These are phyloP conservation scores for Cystobasidiopsis lactophilus DNA, from an alignment of 768 basidiomycete species.

Conservation along the genomic window DNA sequence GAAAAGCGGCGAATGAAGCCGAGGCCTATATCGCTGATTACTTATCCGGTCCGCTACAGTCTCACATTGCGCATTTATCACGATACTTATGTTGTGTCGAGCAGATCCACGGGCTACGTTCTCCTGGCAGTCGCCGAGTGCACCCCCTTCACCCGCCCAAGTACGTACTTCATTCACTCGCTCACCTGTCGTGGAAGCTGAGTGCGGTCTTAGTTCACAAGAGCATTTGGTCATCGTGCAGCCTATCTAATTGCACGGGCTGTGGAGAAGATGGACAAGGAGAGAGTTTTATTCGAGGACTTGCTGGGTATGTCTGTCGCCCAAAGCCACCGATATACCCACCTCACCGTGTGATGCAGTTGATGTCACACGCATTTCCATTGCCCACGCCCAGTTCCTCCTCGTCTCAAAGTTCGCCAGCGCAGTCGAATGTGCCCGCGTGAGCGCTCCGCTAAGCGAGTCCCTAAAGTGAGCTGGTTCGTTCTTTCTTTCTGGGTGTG, in stretches of 20 bases:
- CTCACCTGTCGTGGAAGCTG: no score
- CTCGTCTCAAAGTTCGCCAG: conserved; percentile 20
- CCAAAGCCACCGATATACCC: no score
- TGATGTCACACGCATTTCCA: conserved; percentile 6
- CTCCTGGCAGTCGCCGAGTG: no score
- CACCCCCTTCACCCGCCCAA: no score
- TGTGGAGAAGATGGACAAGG: conserved; percentile 15
- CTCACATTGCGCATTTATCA: neutral
- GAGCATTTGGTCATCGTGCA: conserved; percentile 17
- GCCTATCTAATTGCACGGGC: conserved; percentile 14
- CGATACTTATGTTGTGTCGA: no score
- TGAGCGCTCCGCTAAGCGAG: no score
- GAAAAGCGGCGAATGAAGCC: conserved; percentile 19
- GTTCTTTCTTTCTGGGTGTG: neutral
- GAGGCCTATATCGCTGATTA: neutral
- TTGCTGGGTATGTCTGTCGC: neutral
- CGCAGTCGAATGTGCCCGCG: conserved; percentile 7
- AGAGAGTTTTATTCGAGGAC: conserved; percentile 13
- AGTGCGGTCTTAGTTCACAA: no score
- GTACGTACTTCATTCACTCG: no score
- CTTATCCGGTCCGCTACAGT: neutral
- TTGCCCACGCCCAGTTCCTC: conserved; percentile 20
- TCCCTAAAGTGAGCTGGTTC: no score
- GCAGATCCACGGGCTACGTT: no score
- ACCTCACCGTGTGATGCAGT: no score